A percentile compares a stretch with the other conserved stretches of the same genome.
phyloP scores from a whole-genome alignment of 2,329 filamentous ascomycete species.

The Colletotrichum sublineola region DNA sequence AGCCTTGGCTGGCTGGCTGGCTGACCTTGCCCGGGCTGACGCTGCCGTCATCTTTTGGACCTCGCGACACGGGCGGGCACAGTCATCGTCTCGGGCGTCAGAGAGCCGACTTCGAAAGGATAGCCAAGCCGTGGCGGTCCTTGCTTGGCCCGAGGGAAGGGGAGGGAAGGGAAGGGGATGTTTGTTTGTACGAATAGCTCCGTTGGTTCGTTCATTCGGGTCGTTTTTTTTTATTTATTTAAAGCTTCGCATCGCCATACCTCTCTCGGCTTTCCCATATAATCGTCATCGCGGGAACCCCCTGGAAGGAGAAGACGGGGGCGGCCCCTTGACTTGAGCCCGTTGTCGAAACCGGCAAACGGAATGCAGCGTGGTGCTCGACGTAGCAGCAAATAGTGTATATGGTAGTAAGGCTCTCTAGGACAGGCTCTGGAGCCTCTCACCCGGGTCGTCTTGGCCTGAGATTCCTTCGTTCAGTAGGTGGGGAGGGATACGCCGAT shows the following conservation, averaged over 20 bases:
- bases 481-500: background rate
- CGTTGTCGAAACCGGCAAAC: background rate
- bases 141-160: background rate
- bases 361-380: background rate
- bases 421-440: background rate
- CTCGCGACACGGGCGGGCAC: conserved; percentile 2
- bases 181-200: background rate
- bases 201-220: background rate
- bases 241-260: background rate
- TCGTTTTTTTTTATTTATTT: background rate
- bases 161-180: background rate
- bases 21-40: conserved; percentile 7
- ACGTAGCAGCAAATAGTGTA: background rate
- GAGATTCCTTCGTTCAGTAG: too few relatives aligned
- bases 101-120: background rate
- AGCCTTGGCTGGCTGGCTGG: background rate
- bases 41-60: conserved; percentile 14
- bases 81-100: conserved; percentile 29
- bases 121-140: background rate
- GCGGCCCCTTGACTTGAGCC: background rate
- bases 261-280: background rate
- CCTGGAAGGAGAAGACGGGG: background rate
- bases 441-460: background rate
- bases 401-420: background rate
- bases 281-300: background rate